Conservation (phyloP, 2,329 filamentous ascomycete genomes). For the Parascedosporium putredinis region DNA sequence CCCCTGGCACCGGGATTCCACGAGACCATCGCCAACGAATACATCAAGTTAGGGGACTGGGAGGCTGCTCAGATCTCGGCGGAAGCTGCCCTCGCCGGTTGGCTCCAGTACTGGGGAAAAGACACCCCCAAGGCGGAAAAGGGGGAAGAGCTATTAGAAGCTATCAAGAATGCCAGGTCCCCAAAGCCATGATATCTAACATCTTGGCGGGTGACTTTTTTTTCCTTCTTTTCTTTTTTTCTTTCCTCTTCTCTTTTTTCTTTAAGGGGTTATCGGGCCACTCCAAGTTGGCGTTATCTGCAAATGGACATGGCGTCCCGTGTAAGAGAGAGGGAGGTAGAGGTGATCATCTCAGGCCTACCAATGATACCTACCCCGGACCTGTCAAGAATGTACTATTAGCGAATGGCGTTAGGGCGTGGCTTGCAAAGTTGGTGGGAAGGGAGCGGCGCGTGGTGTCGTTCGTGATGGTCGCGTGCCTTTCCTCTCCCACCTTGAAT, state of each 20-base stretch:
- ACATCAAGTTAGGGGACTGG: conserved; percentile 14
- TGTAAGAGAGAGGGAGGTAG: no score
- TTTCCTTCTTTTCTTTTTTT: no score
- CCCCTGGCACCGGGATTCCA: conserved; percentile 18
- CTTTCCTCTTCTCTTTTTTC: no score
- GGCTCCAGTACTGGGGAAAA: conserved; percentile 12
- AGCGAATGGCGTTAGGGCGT: background rate
- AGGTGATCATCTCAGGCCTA: no score
- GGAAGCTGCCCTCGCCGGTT: conserved; percentile 12
- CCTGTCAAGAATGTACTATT: no score
- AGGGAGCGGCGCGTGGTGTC: background rate
- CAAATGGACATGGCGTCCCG: no score
- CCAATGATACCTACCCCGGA: no score
- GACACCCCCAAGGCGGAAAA: conserved; percentile 3
- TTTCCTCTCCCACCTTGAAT: no score
- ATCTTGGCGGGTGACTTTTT: background rate
- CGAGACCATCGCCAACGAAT: conserved; percentile 13
- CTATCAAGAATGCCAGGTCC: background rate
- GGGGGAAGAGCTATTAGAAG: background rate
- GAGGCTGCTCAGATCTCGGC: conserved; percentile 13
- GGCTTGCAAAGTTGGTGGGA: background rate
- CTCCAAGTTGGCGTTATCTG: no score
- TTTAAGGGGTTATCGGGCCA: no score
- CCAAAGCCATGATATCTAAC: background rate
- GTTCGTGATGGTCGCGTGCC: background rate